Evolutionary conservation across 2,329 filamentous ascomycete genomes (phyloP).

Genomic region (Aspergillus ruber): DNA sequence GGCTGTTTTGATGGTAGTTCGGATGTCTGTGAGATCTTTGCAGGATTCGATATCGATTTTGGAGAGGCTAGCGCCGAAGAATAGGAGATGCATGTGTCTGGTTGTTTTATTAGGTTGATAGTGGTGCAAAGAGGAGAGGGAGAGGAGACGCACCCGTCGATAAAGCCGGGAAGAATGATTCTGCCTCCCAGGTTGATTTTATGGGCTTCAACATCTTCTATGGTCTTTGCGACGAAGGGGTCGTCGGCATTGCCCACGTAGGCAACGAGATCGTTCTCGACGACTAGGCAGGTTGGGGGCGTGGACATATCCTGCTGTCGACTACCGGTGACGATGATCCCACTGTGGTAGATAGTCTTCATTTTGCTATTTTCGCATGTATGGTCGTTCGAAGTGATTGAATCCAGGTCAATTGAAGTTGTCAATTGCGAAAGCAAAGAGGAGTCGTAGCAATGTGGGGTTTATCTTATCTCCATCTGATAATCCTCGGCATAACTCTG

Average conservation of each 20-base stretch:
- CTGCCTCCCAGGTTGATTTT: conserved; percentile 28
- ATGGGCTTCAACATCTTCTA: conserved; percentile 6
- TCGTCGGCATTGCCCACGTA: conserved; percentile 34
- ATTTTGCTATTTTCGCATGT: background rate
- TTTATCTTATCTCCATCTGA: background rate
- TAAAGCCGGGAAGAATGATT: conserved; percentile 41
- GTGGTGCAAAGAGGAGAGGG: background rate
- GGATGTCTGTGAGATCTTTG: conserved; percentile 38
- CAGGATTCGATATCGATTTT: conserved; percentile 40
- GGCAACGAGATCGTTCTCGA: conserved; percentile 34
- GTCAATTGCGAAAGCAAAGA: background rate
- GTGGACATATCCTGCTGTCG: background rate
- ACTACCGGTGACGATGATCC: conserved; percentile 4
- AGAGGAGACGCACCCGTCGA: conserved; percentile 33
- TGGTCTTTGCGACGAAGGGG: conserved; percentile 7
- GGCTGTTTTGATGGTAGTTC: conserved; percentile 31
- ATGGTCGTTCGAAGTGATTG: background rate
- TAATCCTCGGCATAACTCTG: background rate
- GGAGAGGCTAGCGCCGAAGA: conserved; percentile 41
- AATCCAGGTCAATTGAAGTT: background rate
- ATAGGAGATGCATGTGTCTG: conserved; percentile 34
- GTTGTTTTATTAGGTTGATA: background rate
- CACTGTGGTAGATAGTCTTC: conserved; percentile 14
- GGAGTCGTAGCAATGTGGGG: background rate
- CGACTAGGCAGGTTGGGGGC: conserved; percentile 22